Evolutionary conservation across 257 asterid species (phyloP), one percentile per base, ranked within the genome.

Genomic region (Solanum gandarillasii): DNA sequence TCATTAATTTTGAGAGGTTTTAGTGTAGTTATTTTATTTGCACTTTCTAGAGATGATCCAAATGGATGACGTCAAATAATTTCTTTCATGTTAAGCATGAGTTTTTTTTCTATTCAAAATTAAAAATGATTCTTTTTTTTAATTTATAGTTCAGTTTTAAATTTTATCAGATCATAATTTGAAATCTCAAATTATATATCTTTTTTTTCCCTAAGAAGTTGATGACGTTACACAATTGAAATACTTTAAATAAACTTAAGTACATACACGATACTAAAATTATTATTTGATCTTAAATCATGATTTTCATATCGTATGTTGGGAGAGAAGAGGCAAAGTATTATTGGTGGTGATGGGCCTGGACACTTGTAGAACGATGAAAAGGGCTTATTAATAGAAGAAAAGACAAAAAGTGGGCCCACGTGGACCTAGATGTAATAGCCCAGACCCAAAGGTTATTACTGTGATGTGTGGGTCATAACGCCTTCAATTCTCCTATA

Each of bases 401-500:
- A 78, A 41, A 78, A 1, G 84, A 78, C 84, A 78, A 41, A 78
- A 25, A 1, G 2, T 6, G 62, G 84, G 13, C 62, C 84, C 84
- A 78, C 62, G 5, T 41, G 4, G 62, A 41, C 36, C n/a, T 41
- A 78, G 55, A 11, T 38, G 12, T 38, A 38, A 20, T 38, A 38
- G 62, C 65, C 62, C 62, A 41, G 84, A 41, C 84, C 62, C 84
- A 41, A 78, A 78, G 84, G 83, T 4, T 68, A 38, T 76, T 48
- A 39, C 83, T n/a, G 52, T 20, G 31, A 35, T 10, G 14, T 88
- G 74, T 85, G 89, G 94, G 93, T 85, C 94, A 70, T 5, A 62
- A 62, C 74, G 4, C 83, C 68, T 93, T 92, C 82, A 93, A 89
- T 92, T 67, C 13, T 73, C 83, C 83, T 79, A 46, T 83, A 87